Percentiles rank a stretch among this genome's conserved stretches.
phyloP scores from a whole-genome alignment of 768 basidiomycete genomes.

The Dioszegia crocea region DNA sequence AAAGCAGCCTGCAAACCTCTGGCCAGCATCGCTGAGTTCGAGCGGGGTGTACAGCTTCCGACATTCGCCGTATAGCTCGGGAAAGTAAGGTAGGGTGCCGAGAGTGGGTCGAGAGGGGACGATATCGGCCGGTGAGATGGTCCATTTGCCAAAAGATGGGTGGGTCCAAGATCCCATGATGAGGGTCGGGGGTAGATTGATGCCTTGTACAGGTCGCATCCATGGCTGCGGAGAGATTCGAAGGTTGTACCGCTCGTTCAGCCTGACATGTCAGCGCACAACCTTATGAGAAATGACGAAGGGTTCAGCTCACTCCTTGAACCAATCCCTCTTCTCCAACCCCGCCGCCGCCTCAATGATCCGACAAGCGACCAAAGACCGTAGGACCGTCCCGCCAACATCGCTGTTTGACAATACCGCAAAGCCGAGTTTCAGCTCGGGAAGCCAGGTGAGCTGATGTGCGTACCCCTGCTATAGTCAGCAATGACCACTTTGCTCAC shows the following conservation, averaged over 20 bases:
- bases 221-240: background rate
- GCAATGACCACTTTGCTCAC: background rate
- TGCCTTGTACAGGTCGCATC: background rate
- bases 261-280: background rate
- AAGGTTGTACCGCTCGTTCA: background rate
- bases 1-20: background rate
- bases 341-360: background rate
- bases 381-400: background rate
- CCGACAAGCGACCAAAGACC: background rate
- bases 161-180: background rate
- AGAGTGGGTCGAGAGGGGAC: background rate
- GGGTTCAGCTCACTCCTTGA: background rate
- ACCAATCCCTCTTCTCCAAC: conserved; percentile 7
- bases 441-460: conserved; percentile 4
- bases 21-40: background rate
- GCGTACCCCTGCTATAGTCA: background rate
- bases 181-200: background rate
- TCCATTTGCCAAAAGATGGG: conserved; percentile 7
- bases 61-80: conserved; percentile 1
- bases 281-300: background rate
- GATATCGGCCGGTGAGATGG: background rate
- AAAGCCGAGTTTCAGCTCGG: conserved; percentile 2
- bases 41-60: background rate
- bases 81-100: conserved; percentile 2
- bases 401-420: conserved; percentile 5